Conservation (phyloP, 306 rosid species). For the Vigna mungo region DNA sequence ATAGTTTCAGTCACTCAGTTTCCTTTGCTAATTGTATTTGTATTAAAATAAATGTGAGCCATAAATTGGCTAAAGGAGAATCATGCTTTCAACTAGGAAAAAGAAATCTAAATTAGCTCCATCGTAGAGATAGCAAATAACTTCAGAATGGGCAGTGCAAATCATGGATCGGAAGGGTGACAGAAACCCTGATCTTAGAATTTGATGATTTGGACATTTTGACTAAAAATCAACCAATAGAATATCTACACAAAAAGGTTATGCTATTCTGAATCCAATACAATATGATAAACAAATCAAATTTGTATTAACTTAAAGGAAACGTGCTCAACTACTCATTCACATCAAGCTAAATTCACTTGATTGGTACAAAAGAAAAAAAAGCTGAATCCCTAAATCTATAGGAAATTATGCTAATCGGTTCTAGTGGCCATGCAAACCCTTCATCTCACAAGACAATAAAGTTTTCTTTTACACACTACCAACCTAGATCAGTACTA, state of each 20-base stretch:
- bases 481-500: background rate
- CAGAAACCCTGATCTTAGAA: background rate
- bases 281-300: background rate
- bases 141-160: background rate
- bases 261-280: background rate
- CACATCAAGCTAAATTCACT: background rate
- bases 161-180: background rate
- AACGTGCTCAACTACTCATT: background rate
- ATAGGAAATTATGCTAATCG: background rate
- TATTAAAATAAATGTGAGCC: background rate
- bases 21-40: background rate
- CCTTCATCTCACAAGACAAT: constrained; percentile 30
- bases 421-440: background rate
- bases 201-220: background rate
- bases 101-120: background rate
- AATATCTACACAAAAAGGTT: background rate
- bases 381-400: background rate
- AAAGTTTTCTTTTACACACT: background rate
- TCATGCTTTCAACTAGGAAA: constrained; percentile 12
- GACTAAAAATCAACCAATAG: background rate
- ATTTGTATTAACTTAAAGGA: background rate
- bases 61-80: background rate
- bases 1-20: background rate
- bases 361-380: background rate
- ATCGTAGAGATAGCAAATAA: background rate